Evolutionary conservation across 805 yeast genomes (phyloP).

Genomic region (Candida dajiaensis): DNA sequence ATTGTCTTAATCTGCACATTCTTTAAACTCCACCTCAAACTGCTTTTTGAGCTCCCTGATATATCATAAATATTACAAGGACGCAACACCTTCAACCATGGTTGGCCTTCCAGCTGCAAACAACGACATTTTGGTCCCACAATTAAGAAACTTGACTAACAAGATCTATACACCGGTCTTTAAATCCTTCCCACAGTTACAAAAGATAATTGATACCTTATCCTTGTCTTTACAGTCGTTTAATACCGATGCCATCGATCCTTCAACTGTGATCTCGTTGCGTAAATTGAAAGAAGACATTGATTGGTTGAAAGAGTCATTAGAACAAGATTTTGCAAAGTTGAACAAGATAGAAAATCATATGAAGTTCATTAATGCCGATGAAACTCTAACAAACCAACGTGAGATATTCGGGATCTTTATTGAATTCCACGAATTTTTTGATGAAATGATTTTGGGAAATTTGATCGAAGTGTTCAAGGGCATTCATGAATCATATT

Average conservation of each 20-base stretch:
- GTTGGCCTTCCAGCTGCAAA: slow-evolving; percentile 5
- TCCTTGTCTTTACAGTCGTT: not conserved
- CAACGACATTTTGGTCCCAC: slow-evolving; percentile 6
- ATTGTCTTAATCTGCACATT: too few species aligned
- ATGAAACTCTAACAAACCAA: slow-evolving; percentile 8
- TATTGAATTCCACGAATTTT: slow-evolving; percentile 7
- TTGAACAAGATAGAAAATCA: slow-evolving; percentile 4
- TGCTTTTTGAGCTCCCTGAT: too few species aligned
- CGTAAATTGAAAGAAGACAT: slow-evolving; percentile 2
- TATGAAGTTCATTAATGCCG: slow-evolving; percentile 7
- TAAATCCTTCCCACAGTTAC: slow-evolving; percentile 1
- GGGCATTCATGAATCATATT: not conserved
- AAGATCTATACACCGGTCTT: slow-evolving; percentile 5
- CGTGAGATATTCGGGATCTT: slow-evolving; percentile 6
- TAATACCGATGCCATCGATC: not conserved
- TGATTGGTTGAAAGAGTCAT: slow-evolving; percentile 6
- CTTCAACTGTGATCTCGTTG: not conserved
- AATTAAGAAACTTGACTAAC: slow-evolving; percentile 2
- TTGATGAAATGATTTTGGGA: slow-evolving; percentile 6
- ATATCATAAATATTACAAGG: too few species aligned
- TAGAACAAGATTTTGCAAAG: slow-evolving; percentile 2
- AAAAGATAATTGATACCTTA: not conserved
- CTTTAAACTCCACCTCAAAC: too few species aligned
- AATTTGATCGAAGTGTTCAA: slow-evolving; percentile 5
- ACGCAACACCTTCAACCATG: not conserved